phyloP scores from a whole-genome alignment of 805 yeast genomes.

The Ogataea salicorniae region DNA sequence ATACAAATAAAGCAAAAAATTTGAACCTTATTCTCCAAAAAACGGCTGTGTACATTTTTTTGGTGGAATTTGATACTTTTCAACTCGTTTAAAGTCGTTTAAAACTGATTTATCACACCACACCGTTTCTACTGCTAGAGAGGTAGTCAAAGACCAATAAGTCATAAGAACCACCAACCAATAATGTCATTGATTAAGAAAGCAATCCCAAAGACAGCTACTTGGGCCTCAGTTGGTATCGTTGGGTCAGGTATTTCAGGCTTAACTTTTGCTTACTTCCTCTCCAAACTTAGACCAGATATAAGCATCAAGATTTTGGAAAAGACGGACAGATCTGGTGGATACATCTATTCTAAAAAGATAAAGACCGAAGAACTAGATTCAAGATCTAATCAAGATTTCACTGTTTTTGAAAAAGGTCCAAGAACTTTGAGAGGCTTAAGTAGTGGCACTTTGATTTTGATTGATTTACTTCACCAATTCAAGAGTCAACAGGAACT shows the following conservation, averaged over 20 bases:
- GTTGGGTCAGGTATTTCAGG: constrained; percentile 92
- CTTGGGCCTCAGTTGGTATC: constrained; percentile 52
- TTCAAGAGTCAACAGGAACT: constrained; percentile 47
- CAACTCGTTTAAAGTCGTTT: too few relatives aligned
- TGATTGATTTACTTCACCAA: constrained; percentile 53
- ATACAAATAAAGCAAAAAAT: too few relatives aligned
- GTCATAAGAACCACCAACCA: neutral
- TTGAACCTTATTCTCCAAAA: too few relatives aligned
- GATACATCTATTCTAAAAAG: constrained; percentile 62
- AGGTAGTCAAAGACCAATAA: too few relatives aligned
- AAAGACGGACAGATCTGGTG: constrained; percentile 54
- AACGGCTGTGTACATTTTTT: too few relatives aligned
- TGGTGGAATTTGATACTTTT: too few relatives aligned
- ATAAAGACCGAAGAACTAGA: constrained; percentile 29
- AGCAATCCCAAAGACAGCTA: constrained; percentile 10
- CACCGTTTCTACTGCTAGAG: too few relatives aligned
- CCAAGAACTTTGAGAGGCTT: constrained; percentile 87
- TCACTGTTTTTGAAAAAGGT: constrained; percentile 65
- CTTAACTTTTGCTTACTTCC: constrained; percentile 63
- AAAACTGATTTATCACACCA: too few relatives aligned
- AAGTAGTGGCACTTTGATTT: constrained; percentile 68
- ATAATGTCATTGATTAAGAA: constrained; percentile 8
- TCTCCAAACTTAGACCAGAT: constrained; percentile 74
- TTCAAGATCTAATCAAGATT: constrained; percentile 15
- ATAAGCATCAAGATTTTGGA: constrained; percentile 61